A percentile compares a stretch with the other conserved stretches of the same genome.
Evolutionary conservation across 2,329 filamentous ascomycete species (phyloP).

Genomic region (Pseudogymnoascus sp.): DNA sequence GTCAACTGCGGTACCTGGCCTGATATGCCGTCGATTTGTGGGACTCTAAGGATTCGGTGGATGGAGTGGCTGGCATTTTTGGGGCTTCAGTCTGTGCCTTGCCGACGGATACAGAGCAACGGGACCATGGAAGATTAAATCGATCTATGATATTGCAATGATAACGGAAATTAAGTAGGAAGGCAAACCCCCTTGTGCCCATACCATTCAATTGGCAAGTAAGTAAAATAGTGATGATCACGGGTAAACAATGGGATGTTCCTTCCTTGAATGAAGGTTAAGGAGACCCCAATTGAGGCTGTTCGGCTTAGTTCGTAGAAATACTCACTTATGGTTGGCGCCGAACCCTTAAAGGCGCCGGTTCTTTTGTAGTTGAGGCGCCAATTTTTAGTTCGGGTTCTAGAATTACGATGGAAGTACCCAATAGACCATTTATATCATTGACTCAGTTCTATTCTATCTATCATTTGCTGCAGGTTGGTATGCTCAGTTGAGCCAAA

Average conservation of each 20-base stretch:
- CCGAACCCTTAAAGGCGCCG: background rate
- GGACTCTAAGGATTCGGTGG: background rate
- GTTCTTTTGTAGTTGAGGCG: background rate
- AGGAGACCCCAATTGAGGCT: background rate
- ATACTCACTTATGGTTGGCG: background rate
- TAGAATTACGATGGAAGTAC: background rate
- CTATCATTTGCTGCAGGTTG: background rate
- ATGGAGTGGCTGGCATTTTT: background rate
- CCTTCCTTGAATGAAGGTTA: background rate
- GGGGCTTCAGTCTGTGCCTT: background rate
- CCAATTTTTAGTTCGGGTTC: background rate
- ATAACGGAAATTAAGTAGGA: background rate
- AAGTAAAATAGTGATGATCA: background rate
- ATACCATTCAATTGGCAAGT: background rate
- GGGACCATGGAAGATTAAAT: background rate
- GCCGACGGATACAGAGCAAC: background rate
- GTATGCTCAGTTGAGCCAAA: slow-evolving; percentile 44
- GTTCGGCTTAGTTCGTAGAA: background rate
- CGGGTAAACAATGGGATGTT: background rate
- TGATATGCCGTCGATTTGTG: background rate
- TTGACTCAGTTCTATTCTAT: background rate
- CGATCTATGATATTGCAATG: background rate
- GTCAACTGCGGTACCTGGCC: background rate
- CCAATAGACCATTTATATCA: background rate
- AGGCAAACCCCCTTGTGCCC: background rate